Evolutionary conservation across 2,329 filamentous ascomycete genomes (phyloP).

Genomic region (Fusarium pseudoanthophilum): DNA sequence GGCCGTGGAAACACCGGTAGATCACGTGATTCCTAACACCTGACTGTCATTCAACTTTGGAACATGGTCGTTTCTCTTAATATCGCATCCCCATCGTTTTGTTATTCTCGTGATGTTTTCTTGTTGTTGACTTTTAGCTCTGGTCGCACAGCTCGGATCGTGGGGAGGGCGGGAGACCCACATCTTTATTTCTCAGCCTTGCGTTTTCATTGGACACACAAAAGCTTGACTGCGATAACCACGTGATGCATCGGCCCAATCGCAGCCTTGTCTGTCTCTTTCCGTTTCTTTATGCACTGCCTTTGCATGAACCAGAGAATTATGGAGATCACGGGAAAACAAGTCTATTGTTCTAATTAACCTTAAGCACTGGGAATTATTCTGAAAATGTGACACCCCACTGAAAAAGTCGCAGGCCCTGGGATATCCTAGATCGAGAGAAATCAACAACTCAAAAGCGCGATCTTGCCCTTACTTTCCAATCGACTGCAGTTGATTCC

Average conservation of each 20-base stretch:
- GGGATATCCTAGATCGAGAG: neutral
- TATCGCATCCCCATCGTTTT: rapidly evolving
- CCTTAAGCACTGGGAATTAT: neutral
- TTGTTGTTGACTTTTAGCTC: neutral
- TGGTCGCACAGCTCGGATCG: neutral
- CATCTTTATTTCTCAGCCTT: neutral
- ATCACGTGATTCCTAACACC: neutral
- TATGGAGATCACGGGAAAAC: neutral
- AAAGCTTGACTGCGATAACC: neutral
- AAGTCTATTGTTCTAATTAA: neutral
- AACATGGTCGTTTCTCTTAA: rapidly evolving
- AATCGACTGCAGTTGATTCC: constrained; percentile 25
- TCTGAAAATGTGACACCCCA: rapidly evolving
- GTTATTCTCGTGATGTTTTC: neutral
- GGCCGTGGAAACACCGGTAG: neutral
- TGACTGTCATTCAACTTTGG: rapidly evolving
- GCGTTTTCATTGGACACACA: neutral
- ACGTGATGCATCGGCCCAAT: neutral
- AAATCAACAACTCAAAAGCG: neutral
- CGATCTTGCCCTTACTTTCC: neutral
- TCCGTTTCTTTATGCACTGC: neutral
- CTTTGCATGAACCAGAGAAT: neutral
- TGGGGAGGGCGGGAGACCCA: neutral
- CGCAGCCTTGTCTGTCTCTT: neutral
- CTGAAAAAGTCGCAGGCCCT: rapidly evolving